Conservation (phyloP, 441 rosid genomes). For the Erysimum cheiri region DNA sequence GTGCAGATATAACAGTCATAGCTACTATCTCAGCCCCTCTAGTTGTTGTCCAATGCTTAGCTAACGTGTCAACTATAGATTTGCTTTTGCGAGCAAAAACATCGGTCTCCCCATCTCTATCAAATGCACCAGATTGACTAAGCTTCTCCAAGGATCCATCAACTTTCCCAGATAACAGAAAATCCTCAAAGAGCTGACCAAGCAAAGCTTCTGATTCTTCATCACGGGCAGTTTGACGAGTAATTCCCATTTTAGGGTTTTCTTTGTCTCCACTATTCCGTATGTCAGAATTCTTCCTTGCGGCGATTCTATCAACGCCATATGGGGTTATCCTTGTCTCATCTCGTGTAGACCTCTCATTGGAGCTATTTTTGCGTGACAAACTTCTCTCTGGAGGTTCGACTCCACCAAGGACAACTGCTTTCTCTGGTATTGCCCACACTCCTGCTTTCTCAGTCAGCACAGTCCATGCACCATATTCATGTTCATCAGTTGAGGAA, state of each 20-base stretch:
- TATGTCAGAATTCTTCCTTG: slow-evolving; percentile 70
- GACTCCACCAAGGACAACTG: slow-evolving; percentile 85
- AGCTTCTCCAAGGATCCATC: slow-evolving; percentile 75
- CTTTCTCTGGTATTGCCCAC: slow-evolving; percentile 97
- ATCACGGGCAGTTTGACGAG: slow-evolving; percentile 73
- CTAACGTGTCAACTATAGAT: slow-evolving; percentile 89
- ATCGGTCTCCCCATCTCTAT: slow-evolving; percentile 87
- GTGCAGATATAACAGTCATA: slow-evolving; percentile 72
- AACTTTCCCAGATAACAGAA: slow-evolving; percentile 72
- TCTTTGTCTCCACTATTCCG: slow-evolving; percentile 71
- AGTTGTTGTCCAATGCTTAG: slow-evolving; percentile 99
- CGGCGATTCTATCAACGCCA: slow-evolving; percentile 58
- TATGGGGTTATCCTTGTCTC: slow-evolving; percentile 62
- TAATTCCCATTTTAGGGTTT: slow-evolving; percentile 55
- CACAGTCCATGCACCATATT: slow-evolving; percentile 93
- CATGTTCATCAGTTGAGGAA: slow-evolving; percentile 72
- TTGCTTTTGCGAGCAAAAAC: slow-evolving; percentile 84
- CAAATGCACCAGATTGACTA: slow-evolving; percentile 82
- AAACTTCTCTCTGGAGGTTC: slow-evolving; percentile 95
- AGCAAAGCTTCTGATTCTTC: slow-evolving; percentile 94
- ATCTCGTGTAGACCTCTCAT: slow-evolving; percentile 67
- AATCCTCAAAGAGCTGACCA: slow-evolving; percentile 78
- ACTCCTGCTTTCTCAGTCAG: slow-evolving; percentile 94
- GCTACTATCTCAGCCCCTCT: slow-evolving; percentile 96
- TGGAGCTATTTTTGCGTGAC: slow-evolving; percentile 91